These are phyloP conservation scores for Arthrinium phaeospermum DNA, from an alignment of 2,329 filamentous ascomycete species.

Conservation along the genomic window DNA sequence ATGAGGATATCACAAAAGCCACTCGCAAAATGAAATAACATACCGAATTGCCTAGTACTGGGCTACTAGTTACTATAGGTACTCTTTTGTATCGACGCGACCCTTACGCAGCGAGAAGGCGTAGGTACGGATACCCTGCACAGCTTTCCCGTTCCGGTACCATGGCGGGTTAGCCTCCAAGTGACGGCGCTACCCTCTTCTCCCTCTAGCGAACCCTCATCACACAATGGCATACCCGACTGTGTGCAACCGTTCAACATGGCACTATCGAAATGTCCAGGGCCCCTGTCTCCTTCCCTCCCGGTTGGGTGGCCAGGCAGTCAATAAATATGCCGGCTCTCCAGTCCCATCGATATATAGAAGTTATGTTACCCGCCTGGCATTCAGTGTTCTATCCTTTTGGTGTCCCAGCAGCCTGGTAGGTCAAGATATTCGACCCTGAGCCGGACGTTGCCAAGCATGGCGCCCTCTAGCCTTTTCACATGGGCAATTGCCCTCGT, in stretches of 20 bases:
- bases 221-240: neutral
- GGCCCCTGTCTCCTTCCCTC: neutral
- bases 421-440: neutral
- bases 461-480: constrained; percentile 4
- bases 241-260: neutral
- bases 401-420: neutral
- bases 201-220: neutral
- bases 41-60: too few relatives aligned
- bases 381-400: neutral
- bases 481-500: constrained; percentile 19
- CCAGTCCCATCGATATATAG: neutral
- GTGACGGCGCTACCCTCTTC: constrained; percentile 1
- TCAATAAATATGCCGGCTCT: neutral
- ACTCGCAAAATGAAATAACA: too few relatives aligned
- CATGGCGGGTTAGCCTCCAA: neutral
- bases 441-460: neutral
- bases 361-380: neutral
- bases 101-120: too few relatives aligned
- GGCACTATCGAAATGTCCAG: neutral
- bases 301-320: neutral
- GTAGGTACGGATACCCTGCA: too few relatives aligned
- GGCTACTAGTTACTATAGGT: too few relatives aligned
- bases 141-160: neutral
- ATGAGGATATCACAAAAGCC: too few relatives aligned
- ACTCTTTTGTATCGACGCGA: too few relatives aligned